Evolutionary conservation across 257 asterid genomes (phyloP).

Genomic region (Nicotiana otophora): DNA sequence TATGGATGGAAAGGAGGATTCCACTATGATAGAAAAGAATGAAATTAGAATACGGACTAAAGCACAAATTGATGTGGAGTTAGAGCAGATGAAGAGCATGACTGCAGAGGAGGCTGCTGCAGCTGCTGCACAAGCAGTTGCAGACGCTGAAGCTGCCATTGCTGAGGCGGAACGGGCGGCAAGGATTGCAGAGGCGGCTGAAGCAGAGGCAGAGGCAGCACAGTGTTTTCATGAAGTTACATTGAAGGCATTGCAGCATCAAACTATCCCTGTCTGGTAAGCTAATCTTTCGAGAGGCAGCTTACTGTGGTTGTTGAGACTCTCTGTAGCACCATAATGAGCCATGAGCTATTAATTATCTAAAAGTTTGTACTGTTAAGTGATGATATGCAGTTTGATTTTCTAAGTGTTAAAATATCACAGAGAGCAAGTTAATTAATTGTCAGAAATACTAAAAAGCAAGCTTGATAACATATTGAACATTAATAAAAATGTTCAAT

Average conservation of each 20-base stretch:
- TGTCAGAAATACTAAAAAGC: neutral
- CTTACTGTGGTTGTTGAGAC: neutral
- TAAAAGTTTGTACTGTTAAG: neutral
- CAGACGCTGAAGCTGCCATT: slow-evolving; percentile 10
- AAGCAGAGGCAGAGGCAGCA: slow-evolving; percentile 33
- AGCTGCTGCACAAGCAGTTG: slow-evolving; percentile 13
- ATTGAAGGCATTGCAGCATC: slow-evolving; percentile 44
- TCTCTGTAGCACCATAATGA: neutral
- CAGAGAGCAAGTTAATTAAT: neutral
- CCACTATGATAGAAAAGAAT: slow-evolving; percentile 27
- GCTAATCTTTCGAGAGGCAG: neutral
- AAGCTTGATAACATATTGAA: neutral
- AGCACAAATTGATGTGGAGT: slow-evolving; percentile 13
- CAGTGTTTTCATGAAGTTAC: slow-evolving; percentile 82
- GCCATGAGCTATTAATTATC: neutral
- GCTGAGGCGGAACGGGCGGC: slow-evolving; percentile 11
- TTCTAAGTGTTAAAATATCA: neutral
- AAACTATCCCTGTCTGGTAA: slow-evolving; percentile 65
- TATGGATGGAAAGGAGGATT: slow-evolving; percentile 22
- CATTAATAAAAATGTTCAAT: neutral
- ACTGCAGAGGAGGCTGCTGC: slow-evolving; percentile 16
- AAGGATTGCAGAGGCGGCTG: slow-evolving; percentile 8
- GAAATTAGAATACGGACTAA: slow-evolving; percentile 38
- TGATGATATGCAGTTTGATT: neutral
- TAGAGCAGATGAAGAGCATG: slow-evolving; percentile 18